Conservation (phyloP, 805 yeast genomes). For the Candida insectalens region DNA sequence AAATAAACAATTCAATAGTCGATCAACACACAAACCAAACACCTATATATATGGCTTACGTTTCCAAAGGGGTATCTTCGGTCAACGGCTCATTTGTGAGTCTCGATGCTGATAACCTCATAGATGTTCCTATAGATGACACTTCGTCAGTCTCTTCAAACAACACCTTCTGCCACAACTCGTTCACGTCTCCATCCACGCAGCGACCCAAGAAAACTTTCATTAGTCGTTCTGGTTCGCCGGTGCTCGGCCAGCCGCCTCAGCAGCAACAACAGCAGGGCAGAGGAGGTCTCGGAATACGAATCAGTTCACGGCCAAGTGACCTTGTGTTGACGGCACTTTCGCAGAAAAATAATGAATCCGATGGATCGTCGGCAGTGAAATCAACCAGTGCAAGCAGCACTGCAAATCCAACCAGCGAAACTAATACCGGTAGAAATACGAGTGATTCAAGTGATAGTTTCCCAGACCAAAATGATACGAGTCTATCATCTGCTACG, state of each 20-base stretch:
- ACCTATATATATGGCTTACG: background rate
- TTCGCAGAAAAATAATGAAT: too few relatives aligned
- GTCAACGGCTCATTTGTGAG: constrained; percentile 7
- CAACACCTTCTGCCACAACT: background rate
- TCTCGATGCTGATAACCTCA: constrained; percentile 12
- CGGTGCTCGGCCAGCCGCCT: background rate
- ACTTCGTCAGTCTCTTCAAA: background rate
- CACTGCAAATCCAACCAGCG: too few relatives aligned
- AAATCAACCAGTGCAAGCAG: too few relatives aligned
- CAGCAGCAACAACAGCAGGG: background rate
- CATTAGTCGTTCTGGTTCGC: background rate
- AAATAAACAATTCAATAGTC: too few relatives aligned
- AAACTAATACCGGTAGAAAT: too few relatives aligned
- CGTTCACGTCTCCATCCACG: background rate
- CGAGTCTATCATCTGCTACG: too few relatives aligned
- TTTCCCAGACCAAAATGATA: too few relatives aligned
- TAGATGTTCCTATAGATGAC: constrained; percentile 1
- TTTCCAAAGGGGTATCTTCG: background rate
- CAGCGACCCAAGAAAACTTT: too few relatives aligned
- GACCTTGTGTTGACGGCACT: constrained; percentile 8
- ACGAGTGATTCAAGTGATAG: too few relatives aligned
- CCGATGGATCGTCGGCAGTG: too few relatives aligned
- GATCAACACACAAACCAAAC: too few relatives aligned
- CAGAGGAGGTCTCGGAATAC: constrained; percentile 2
- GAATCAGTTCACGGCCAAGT: constrained; percentile 15